phyloP scores from a whole-genome alignment of 768 basidiomycete genomes.

The Suillus tomentosus region DNA sequence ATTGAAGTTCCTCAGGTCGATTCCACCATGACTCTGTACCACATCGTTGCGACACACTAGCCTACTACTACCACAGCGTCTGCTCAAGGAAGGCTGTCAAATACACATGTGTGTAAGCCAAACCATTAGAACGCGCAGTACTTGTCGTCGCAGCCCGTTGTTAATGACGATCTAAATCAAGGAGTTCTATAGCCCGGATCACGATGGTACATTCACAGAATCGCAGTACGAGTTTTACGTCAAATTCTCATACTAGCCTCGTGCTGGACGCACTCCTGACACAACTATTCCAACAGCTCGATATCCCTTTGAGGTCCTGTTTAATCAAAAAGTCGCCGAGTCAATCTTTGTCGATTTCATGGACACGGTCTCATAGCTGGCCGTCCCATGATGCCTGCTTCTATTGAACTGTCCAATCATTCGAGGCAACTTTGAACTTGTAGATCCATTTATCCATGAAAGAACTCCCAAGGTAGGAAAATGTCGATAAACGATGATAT shows the following conservation, averaged over 20 bases:
- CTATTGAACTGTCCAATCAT: constrained; percentile 37
- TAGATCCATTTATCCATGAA: constrained; percentile 13
- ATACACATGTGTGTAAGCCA: constrained; percentile 64
- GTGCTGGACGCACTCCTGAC: constrained; percentile 64
- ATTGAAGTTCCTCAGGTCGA: constrained; percentile 53
- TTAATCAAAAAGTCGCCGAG: constrained; percentile 45
- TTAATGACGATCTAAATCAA: not conserved
- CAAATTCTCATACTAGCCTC: constrained; percentile 35
- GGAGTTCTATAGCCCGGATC: constrained; percentile 15
- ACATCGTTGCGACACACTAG: not conserved
- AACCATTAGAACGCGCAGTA: not conserved
- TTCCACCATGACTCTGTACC: not conserved
- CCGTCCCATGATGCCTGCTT: constrained; percentile 32
- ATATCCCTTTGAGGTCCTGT: constrained; percentile 67
- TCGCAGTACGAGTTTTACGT: constrained; percentile 45
- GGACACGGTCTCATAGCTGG: constrained; percentile 36
- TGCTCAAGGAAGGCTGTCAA: constrained; percentile 60
- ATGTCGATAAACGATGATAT: not conserved
- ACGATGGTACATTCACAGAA: constrained; percentile 63
- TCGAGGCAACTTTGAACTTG: constrained; percentile 33
- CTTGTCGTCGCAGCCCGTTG: not conserved
- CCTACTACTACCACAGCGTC: not conserved
- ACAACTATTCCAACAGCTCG: constrained; percentile 62
- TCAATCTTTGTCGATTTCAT: constrained; percentile 44
- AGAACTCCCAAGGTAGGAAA: constrained; percentile 12